Base-by-base conservation (phyloP, 108 stramenopile genomes). In the Nitzschia putrida region DNA sequence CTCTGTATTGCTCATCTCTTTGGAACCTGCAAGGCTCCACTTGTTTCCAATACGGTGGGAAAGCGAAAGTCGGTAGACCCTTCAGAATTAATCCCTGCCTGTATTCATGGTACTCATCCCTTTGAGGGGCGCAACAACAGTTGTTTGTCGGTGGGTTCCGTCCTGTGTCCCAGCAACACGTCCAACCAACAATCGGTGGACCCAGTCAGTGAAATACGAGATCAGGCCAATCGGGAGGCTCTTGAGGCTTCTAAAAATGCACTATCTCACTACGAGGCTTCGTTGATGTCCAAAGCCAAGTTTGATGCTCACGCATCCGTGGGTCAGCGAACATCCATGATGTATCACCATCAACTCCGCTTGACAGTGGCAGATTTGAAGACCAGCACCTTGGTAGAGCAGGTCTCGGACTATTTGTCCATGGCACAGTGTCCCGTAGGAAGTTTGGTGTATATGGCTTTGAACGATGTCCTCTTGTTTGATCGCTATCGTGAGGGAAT, bases 401-500 rank as follows among this genome's bases (percentile, higher is more conserved):
- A 22, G 0, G 39, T 80, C 23, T 57, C 71, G 0, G 49, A 67
- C 7, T 51, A 57, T 0, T 57, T 85, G 40, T 25, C 76, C 23
- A 52, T 53, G 26, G 49, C 66, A 9, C 43, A 57, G 0, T 80
- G 74, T 29, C 22, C 26, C 23, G 25, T 74, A 16, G 71, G 63
- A 2, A 79, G 69, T 55, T 43, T 85, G 45, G 84, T 85, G 7
- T 85, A 85, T 43, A 53, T 82, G 42, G 59, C 59, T 7, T 25
- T 80, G 22, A 61, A 77, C 44, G 64, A 75, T 21, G 45, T 52
- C 12, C 50, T 85, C 6, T 8, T 85, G 4, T 85, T 77, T 74
- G 85, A 86, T 75, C 79, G 85, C 11, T 66, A 86, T 68, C 71
- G 64, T 24, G 71, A 74, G 16, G 85, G 85, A 3, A 39, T 80